Evolutionary conservation across 23 red algal species (phyloP), one percentile per base, ranked within the genome.

Genomic region (Chondrus crispus): DNA sequence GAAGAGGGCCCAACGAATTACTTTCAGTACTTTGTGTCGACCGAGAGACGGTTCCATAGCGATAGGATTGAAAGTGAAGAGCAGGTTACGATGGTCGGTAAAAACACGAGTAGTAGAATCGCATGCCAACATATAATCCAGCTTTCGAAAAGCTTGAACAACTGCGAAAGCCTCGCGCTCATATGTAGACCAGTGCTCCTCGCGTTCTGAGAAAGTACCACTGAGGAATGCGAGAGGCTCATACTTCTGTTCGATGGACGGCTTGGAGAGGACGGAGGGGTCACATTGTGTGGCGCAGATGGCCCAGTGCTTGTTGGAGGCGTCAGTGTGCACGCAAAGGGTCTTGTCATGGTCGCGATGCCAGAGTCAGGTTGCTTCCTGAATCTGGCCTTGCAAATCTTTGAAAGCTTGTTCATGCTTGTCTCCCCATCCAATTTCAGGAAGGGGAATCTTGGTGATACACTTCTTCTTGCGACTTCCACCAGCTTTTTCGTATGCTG

Each of bases 281-380:
- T 33, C 3, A 8, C 30, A 68, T 68, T 85, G 82, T 35, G 82
- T 85, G 4, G 55, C 54, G 28, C 4, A 4, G 3, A 20, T 32
- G 29, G 82, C 82, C 82, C 82, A 85, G 26, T 85, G 55, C 30
- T 10, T 33, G 41, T 85, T 26, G 4, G 82, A 85, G 13, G 68
- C 68, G 14, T 73, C 68, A 14, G 68, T 73, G 29, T 73, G 68
- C 13, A 73, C n/a, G 16, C 68, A 73, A 29, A 73, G 68, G 19
- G 32, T 37, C 30, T 29, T 73, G 19, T 18, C 13, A 14, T 13
- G 18, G 68, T 73, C 68, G 29, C 68, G 68, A 33, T 73, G 68
- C 13, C 12, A 13, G 13, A 73, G 68, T 73, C 68, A 26, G 32
- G 68, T 73, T 13, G 68, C 32, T 18, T 73, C n/a, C 29, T 73